A percentile compares a stretch with the other conserved stretches of the same genome.
Conservation (phyloP, 169 alveolate genomes). For the Blepharisma undulans region DNA sequence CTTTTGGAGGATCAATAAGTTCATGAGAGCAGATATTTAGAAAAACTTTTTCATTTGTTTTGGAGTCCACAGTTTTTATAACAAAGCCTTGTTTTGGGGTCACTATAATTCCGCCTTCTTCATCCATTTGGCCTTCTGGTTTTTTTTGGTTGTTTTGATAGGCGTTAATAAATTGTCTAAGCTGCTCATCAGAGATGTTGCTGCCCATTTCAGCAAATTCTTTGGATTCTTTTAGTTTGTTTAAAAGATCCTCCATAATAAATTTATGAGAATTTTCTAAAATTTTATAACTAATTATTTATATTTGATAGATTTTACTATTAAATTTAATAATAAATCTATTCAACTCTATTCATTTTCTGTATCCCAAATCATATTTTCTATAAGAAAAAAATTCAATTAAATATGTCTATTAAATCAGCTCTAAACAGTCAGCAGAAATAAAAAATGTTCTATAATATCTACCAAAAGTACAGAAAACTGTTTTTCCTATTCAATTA, state of each 20-base stretch:
- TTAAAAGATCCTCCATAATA: conserved; percentile 30
- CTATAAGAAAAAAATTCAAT: not conserved
- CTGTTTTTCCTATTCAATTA: not conserved
- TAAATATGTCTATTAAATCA: not conserved
- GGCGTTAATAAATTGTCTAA: conserved; percentile 30
- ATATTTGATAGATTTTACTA: not conserved
- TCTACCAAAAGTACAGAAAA: not conserved
- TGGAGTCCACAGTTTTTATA: conserved; percentile 70
- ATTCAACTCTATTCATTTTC: not conserved
- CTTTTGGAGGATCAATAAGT: conserved; percentile 74
- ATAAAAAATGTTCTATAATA: not conserved
- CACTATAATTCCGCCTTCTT: conserved; percentile 81
- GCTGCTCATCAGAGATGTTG: not conserved
- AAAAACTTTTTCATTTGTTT: conserved; percentile 73
- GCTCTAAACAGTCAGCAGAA: not conserved
- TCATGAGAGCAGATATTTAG: conserved; percentile 76
- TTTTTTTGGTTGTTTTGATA: conserved; percentile 39
- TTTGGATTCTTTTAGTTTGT: conserved; percentile 45
- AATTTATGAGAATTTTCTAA: not conserved
- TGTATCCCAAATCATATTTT: not conserved
- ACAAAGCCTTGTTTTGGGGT: conserved; percentile 74
- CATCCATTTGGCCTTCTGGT: conserved; percentile 68
- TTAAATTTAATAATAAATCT: too few relatives aligned
- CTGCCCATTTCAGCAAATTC: not conserved
- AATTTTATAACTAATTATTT: not conserved